Evolutionary conservation across 1,139 yeast species (phyloP), one percentile per base, ranked within the genome.

Genomic region (Spencermartinsiella ligniputridi): DNA sequence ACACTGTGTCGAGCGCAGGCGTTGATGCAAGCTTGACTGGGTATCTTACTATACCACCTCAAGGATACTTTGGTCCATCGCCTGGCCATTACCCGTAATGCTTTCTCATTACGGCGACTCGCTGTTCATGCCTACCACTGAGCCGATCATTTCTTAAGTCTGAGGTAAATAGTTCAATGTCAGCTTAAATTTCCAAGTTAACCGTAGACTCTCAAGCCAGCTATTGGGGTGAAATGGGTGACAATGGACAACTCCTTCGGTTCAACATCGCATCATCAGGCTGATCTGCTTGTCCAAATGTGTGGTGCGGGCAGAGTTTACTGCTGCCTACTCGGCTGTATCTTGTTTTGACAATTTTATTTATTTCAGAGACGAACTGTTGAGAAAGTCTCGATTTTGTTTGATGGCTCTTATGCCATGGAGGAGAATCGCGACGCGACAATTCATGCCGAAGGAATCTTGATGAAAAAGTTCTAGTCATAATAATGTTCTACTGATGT

Each of bases 51-150:
- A 60, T 33, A 37, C 55, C 73, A 5, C 68, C 68, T 2, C 68
- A 62, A 39, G 78, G 78, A 0, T 74, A 71, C 53, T 75, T 75
- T 55, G 79, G 79, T 12, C 69, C 74, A 24, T 64, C 25, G 3
- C 36, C 38, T 11, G 51, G 51, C 8, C 35, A 44, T 13, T 27
- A 9, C 32, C 32, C 32, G 6, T 27, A n/a, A 22, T n/a, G n/a
- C n/a, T n/a, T n/a, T n/a, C n/a, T n/a, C n/a, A n/a, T n/a, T n/a
- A n/a, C n/a, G n/a, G n/a, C n/a, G n/a, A n/a, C n/a, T n/a, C n/a
- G n/a, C n/a, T n/a, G n/a, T n/a, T n/a, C n/a, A n/a, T n/a, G n/a
- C n/a, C n/a, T n/a, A n/a, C n/a, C n/a, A n/a, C n/a, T n/a, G n/a
- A n/a, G n/a, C n/a, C n/a, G n/a, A n/a, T n/a, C n/a, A n/a, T n/a